phyloP scores from a whole-genome alignment of 805 yeast species.

The Pichia exigua region DNA sequence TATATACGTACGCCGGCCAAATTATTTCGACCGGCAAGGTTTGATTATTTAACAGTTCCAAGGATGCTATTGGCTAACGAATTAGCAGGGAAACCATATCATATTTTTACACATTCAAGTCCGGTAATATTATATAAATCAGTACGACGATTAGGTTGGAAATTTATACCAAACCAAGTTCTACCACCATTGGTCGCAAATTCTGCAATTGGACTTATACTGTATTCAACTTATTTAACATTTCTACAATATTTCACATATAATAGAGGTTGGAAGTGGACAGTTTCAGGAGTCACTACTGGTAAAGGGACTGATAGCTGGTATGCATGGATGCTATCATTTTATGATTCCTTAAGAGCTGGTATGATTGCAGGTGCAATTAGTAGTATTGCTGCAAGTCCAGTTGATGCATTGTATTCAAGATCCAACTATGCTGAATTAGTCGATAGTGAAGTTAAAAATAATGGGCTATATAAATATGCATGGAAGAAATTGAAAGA shows the following conservation, averaged over 20 bases:
- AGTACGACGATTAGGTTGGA: conserved; percentile 65
- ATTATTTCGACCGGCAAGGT: conserved; percentile 81
- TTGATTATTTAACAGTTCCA: conserved; percentile 73
- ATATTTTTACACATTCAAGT: conserved; percentile 64
- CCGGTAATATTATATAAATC: conserved; percentile 69
- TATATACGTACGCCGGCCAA: conserved; percentile 80
- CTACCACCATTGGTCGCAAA: conserved; percentile 86
- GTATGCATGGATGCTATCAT: conserved; percentile 9
- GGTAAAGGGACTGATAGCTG: conserved; percentile 9
- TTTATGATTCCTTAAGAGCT: conserved; percentile 59
- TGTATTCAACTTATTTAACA: conserved; percentile 75
- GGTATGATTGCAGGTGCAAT: conserved; percentile 82
- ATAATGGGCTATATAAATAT: conserved; percentile 63
- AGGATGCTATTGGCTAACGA: conserved; percentile 44
- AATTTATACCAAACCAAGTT: conserved; percentile 73
- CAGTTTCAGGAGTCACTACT: conserved; percentile 6
- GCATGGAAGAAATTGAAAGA: conserved; percentile 60
- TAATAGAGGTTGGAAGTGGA: conserved; percentile 11
- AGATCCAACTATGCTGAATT: conserved; percentile 73
- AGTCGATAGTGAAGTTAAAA: conserved; percentile 43
- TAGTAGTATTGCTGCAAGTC: conserved; percentile 89
- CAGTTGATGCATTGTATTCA: conserved; percentile 83
- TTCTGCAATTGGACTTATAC: conserved; percentile 78
- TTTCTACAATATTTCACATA: conserved; percentile 34
- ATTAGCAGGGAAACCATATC: conserved; percentile 41